Percentiles rank a stretch among this genome's conserved stretches.
Conservation (phyloP, 106 monocot genomes). For the Narthecium ossifragum region DNA sequence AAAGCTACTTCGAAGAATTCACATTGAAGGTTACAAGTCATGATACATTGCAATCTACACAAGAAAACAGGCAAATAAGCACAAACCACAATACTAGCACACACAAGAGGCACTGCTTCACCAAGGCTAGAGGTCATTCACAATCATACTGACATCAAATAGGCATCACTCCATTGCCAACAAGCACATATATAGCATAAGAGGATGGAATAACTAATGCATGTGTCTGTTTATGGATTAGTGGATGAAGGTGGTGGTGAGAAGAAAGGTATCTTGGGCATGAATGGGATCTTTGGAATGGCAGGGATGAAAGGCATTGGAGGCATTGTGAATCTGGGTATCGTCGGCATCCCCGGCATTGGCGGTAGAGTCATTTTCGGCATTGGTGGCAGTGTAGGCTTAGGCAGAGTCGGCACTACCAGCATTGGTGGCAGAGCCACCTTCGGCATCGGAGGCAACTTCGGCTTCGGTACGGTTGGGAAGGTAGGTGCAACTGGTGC, state of each 20-base stretch:
- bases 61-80: neutral
- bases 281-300: conserved; percentile 2
- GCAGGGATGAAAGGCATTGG: neutral
- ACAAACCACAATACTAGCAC: neutral
- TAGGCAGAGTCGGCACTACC: neutral
- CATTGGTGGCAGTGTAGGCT: neutral
- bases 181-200: too few species aligned
- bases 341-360: neutral
- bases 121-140: neutral
- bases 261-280: conserved; percentile 4
- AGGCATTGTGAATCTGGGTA: neutral
- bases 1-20: too few species aligned
- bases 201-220: neutral
- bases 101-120: neutral
- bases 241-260: neutral
- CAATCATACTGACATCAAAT: neutral
- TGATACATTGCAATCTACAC: too few species aligned
- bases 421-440: neutral
- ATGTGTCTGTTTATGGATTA: neutral
- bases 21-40: too few species aligned
- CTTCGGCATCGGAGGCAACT: neutral
- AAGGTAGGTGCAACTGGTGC: neutral
- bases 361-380: neutral
- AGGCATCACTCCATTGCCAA: neutral
- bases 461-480: neutral